phyloP scores from a whole-genome alignment of 352 stramenopile genomes.

The Phytophthora rubi region DNA sequence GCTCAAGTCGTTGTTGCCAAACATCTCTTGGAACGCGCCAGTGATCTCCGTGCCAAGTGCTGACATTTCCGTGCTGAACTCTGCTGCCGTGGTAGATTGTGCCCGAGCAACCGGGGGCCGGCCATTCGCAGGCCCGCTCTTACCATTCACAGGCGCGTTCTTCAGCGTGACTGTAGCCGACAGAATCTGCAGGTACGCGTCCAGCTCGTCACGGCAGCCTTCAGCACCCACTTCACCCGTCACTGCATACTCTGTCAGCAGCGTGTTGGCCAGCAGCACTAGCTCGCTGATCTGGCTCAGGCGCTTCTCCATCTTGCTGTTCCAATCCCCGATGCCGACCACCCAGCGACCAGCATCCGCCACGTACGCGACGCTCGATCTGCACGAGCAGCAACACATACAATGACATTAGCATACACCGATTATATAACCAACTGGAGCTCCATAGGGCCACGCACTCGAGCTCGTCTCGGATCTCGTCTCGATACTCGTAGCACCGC shows the following conservation, averaged over 20 bases:
- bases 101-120: slow-evolving; percentile 3
- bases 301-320: slow-evolving; percentile 88
- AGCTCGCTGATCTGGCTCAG: slow-evolving; percentile 83
- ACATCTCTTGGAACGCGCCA: slow-evolving; percentile 41
- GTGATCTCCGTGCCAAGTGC: slow-evolving; percentile 36
- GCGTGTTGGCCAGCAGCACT: slow-evolving; percentile 77
- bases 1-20: slow-evolving; percentile 27
- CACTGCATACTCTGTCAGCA: slow-evolving; percentile 77
- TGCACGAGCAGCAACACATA: slow-evolving; percentile 27
- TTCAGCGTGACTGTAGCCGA: slow-evolving; percentile 69
- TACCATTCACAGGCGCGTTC: slow-evolving; percentile 39
- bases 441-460: slow-evolving; percentile 50
- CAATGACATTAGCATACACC: not conserved
- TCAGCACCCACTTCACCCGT: slow-evolving; percentile 62
- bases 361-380: slow-evolving; percentile 74
- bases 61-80: slow-evolving; percentile 42
- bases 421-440: not conserved
- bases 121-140: slow-evolving; percentile 3
- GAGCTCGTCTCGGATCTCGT: slow-evolving; percentile 82
- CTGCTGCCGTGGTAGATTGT: slow-evolving; percentile 26
- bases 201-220: slow-evolving; percentile 64
- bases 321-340: slow-evolving; percentile 86
- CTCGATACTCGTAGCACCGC: slow-evolving; percentile 85
- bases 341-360: slow-evolving; percentile 83
- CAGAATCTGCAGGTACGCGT: slow-evolving; percentile 71